Base-by-base conservation (phyloP, 2,329 filamentous ascomycete species). In the Talaromyces sp. region DNA sequence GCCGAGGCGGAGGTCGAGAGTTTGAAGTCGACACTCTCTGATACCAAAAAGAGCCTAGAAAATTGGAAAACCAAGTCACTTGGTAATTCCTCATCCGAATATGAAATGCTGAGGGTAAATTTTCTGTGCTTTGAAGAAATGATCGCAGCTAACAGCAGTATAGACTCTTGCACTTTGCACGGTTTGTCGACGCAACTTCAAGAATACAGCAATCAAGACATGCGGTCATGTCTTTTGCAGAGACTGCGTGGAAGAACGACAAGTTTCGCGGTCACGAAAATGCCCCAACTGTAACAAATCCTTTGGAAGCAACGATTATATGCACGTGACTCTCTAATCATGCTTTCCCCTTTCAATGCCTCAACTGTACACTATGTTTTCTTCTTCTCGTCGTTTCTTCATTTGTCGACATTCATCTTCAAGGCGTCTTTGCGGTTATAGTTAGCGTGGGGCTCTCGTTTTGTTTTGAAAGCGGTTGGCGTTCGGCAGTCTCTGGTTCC, bases 201-300 rank as follows among this genome's bases (percentile, higher is more conserved):
- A 98, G 79, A 92, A 98, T 74, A 96, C 93, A 0, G 90, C 90
- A 10, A 86, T 99, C 76, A 96, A 95, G 80, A 93, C 91, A 0
- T 99, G 95, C 77, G 95, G 95, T 1, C 95, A 99, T 77, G 87
- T 96, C 58, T 97, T 98, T 78, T 99, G 95, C 84, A 89, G 89
- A 74, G 85, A 88, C 58, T 99, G 95, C 75, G 91, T 98, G 27
- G 92, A 97, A 69, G 91, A 96, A 73, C 89, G 95, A 65, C 88
- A 97, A 68, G 88, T 88, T 54, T 96, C 95, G 73, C 91, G 95
- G 40, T 93, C 94, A 80, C 87, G 95, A 70, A 98, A 98, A 78
- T 99, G 95, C 74, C 95, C 95, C 2, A 94, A 92, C 71, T 99
- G 96, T 83, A 92, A 91, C 72, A 91, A 91, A 78, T 88, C 92